A percentile compares a stretch with the other conserved stretches of the same genome.
phyloP scores from a whole-genome alignment of 2,329 filamentous ascomycete genomes.

The Talaromyces sp. region DNA sequence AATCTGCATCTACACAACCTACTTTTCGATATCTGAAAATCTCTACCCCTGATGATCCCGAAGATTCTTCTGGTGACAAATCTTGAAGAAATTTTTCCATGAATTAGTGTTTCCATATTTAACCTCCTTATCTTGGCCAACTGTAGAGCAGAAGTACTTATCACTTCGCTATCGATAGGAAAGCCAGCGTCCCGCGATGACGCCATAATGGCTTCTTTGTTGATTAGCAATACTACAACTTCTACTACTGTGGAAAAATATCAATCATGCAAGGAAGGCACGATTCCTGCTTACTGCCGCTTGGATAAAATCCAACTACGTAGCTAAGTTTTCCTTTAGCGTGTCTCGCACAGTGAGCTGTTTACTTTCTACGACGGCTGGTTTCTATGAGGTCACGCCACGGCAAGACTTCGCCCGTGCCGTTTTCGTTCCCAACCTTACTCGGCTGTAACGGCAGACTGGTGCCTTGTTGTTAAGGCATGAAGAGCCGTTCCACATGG shows the following conservation, averaged over 20 bases:
- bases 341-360: background rate
- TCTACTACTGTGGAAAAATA: background rate
- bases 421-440: conserved; percentile 9
- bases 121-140: background rate
- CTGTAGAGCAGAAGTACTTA: background rate
- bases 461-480: background rate
- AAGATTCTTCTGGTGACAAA: background rate
- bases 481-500: background rate
- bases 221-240: background rate
- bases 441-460: background rate
- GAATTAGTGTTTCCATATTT: background rate
- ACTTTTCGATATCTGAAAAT: background rate
- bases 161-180: background rate
- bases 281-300: background rate
- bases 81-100: background rate
- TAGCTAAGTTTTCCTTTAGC: background rate
- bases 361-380: background rate
- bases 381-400: background rate
- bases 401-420: conserved; percentile 1
- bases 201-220: conserved; percentile 9
- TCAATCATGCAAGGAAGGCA: background rate
- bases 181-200: conserved; percentile 9
- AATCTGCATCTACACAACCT: background rate
- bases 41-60: conserved; percentile 11
- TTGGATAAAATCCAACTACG: background rate